Evolutionary conservation across 202 grass and related monocot genomes (phyloP).

Genomic region (Schoenoplectus triqueter): DNA sequence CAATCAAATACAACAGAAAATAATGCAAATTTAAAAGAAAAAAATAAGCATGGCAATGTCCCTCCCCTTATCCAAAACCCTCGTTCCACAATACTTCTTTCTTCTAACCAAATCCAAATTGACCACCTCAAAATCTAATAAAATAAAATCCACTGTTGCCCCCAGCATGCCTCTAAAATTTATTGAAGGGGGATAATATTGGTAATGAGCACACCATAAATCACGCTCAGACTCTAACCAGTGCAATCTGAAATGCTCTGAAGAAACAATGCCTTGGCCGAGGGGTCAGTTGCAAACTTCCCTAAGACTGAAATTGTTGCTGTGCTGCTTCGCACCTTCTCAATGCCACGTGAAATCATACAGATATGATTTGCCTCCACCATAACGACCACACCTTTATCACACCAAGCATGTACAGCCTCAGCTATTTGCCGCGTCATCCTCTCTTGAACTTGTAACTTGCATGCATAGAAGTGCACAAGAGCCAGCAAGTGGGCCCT

Average conservation of each 20-base stretch:
- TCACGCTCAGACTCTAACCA: conserved; percentile 27
- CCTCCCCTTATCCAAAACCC: conserved; percentile 6
- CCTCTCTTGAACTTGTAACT: conserved; percentile 97
- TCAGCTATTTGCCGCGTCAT: conserved; percentile 97
- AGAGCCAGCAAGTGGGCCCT: conserved; percentile 62
- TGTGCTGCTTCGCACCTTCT: conserved; percentile 88
- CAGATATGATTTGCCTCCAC: conserved; percentile 90
- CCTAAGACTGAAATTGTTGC: conserved; percentile 92
- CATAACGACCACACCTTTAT: conserved; percentile 67
- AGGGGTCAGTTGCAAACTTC: conserved; percentile 61
- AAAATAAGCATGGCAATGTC: neutral
- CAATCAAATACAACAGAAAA: conserved; percentile 29
- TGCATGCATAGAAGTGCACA: conserved; percentile 84
- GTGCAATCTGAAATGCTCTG: conserved; percentile 51
- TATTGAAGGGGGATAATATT: conserved; percentile 29
- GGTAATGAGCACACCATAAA: conserved; percentile 23
- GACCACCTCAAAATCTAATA: conserved; percentile 9
- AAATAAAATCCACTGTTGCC: neutral
- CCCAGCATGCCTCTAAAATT: neutral
- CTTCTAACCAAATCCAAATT: conserved; percentile 25
- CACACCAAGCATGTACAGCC: conserved; percentile 57
- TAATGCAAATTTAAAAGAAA: neutral
- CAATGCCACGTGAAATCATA: conserved; percentile 93
- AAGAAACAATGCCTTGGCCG: conserved; percentile 61
- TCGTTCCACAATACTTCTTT: neutral